Evolutionary conservation across 805 yeast genomes (phyloP).

Genomic region (Spencermartinsiella europaea): DNA sequence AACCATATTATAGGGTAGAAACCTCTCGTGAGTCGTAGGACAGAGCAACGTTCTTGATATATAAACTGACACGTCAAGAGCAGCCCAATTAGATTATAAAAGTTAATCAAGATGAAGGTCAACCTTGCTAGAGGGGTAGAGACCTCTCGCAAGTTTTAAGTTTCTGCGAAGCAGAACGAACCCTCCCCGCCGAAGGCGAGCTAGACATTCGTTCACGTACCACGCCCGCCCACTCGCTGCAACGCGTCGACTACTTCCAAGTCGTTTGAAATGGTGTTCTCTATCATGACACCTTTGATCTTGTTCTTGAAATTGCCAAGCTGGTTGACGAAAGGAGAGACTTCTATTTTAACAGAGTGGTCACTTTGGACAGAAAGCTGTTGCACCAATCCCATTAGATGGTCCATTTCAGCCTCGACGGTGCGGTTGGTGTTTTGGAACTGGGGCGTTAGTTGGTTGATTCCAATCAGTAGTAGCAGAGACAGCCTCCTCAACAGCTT

Average conservation of each 20-base stretch:
- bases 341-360: slow-evolving; percentile 6
- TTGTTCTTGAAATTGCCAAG: slow-evolving; percentile 1
- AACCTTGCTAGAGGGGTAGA: no score
- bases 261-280: slow-evolving; percentile 13
- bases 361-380: background rate
- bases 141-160: no score
- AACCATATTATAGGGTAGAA: background rate
- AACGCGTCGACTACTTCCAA: slow-evolving; percentile 14
- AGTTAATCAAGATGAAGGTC: no score
- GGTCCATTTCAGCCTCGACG: slow-evolving; percentile 1
- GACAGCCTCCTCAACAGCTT: slow-evolving; percentile 19
- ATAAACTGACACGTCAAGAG: no score
- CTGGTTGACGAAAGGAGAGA: slow-evolving; percentile 10
- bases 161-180: no score
- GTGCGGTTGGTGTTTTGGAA: slow-evolving; percentile 6
- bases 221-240: background rate
- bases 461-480: slow-evolving; percentile 19
- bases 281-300: slow-evolving; percentile 8
- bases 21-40: background rate
- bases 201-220: no score
- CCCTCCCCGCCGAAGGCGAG: no score
- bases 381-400: background rate
- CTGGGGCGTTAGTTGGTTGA: slow-evolving; percentile 22
- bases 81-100: no score
- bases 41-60: background rate